Conservation (phyloP, 2,329 filamentous ascomycete genomes). For the Hypocrella siamensis region DNA sequence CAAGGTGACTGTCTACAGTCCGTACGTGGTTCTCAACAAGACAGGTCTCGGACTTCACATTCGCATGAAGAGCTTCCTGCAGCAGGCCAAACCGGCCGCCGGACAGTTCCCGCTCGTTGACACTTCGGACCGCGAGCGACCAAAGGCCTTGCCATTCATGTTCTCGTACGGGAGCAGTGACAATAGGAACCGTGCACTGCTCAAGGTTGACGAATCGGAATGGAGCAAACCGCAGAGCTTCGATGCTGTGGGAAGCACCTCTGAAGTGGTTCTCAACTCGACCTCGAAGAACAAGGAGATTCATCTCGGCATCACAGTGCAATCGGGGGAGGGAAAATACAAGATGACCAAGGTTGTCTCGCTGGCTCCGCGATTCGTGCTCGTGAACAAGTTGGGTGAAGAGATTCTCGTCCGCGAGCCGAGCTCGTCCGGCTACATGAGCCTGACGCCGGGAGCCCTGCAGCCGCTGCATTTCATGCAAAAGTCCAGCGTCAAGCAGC, state of each 20-base stretch:
- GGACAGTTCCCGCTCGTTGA: constrained; percentile 52
- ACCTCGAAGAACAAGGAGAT: constrained; percentile 61
- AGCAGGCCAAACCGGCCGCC: constrained; percentile 67
- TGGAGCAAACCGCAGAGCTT: constrained; percentile 99
- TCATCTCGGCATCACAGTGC: constrained; percentile 76
- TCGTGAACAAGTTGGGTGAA: constrained; percentile 85
- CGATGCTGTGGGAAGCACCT: constrained; percentile 87
- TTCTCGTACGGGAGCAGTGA: constrained; percentile 87
- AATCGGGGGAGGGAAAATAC: constrained; percentile 91
- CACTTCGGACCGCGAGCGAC: constrained; percentile 33
- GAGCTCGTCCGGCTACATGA: constrained; percentile 73
- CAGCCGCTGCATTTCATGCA: constrained; percentile 83
- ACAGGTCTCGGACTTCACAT: constrained; percentile 82
- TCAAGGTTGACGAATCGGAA: constrained; percentile 76
- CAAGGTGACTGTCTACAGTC: constrained; percentile 87
- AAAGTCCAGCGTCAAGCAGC: constrained; percentile 67
- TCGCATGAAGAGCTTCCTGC: constrained; percentile 76
- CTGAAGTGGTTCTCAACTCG: constrained; percentile 73
- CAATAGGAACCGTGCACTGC: constrained; percentile 72
- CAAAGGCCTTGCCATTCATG: constrained; percentile 83
- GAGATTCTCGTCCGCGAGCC: constrained; percentile 83
- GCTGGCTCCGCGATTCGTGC: constrained; percentile 76
- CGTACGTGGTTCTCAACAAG: constrained; percentile 90
- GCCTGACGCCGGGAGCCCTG: constrained; percentile 60
- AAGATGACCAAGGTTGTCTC: constrained; percentile 94